phyloP scores from a whole-genome alignment of 441 rosid species.

The Flueggea neowawraea region DNA sequence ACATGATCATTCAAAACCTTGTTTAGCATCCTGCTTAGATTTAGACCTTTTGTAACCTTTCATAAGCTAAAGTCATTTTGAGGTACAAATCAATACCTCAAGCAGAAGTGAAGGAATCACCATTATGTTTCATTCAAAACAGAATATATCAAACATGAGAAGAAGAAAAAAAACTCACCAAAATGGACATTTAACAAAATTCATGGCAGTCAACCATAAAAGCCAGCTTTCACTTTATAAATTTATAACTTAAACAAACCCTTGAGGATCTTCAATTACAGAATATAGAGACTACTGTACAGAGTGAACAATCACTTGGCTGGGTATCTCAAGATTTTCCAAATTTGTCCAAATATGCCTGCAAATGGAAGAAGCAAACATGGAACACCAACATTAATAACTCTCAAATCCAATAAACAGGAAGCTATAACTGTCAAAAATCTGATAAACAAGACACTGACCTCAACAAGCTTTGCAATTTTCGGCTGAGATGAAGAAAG shows the following conservation, averaged over 20 bases:
- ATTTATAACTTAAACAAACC: constrained; percentile 18
- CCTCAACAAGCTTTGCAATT: constrained; percentile 83
- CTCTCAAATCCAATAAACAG: constrained; percentile 5
- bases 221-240: constrained; percentile 16
- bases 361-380: constrained; percentile 32
- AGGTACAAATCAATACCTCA: too few species aligned
- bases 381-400: constrained; percentile 17
- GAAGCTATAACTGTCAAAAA: not conserved
- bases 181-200: constrained; percentile 13
- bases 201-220: constrained; percentile 18
- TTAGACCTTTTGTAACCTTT: too few species aligned
- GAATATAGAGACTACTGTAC: constrained; percentile 29
- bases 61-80: too few species aligned
- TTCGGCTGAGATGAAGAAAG: constrained; percentile 55
- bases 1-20: too few species aligned
- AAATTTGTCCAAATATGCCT: constrained; percentile 76
- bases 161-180: not conserved
- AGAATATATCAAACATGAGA: too few species aligned
- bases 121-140: too few species aligned
- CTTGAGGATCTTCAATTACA: constrained; percentile 6
- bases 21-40: too few species aligned
- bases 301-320: constrained; percentile 23
- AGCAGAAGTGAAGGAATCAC: not conserved
- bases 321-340: constrained; percentile 54
- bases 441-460: constrained; percentile 30